phyloP scores from a whole-genome alignment of 148 eudicot genomes.

The Chenopodium suecicum region DNA sequence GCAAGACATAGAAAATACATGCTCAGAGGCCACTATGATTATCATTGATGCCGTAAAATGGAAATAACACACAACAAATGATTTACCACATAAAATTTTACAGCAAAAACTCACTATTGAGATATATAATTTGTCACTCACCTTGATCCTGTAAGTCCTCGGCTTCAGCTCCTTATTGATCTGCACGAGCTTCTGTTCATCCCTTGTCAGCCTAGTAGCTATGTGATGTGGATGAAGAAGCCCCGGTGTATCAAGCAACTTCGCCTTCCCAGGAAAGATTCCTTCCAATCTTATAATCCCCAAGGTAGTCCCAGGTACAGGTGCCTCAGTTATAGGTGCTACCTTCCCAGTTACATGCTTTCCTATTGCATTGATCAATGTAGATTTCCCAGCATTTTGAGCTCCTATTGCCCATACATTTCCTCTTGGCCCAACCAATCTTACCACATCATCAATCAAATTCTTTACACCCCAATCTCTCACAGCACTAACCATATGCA shows the following conservation, averaged over 20 bases:
- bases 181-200: slow-evolving; percentile 81
- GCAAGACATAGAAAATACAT: neutral
- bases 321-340: slow-evolving; percentile 79
- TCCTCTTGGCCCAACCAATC: slow-evolving; percentile 85
- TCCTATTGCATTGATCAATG: slow-evolving; percentile 86
- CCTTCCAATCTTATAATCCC: slow-evolving; percentile 91
- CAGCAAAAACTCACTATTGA: slow-evolving; percentile 10
- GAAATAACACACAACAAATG: neutral
- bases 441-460: slow-evolving; percentile 76
- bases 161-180: slow-evolving; percentile 87
- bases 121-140: slow-evolving; percentile 2
- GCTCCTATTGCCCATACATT: slow-evolving; percentile 97
- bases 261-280: slow-evolving; percentile 69
- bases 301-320: slow-evolving; percentile 91
- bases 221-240: slow-evolving; percentile 86
- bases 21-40: neutral
- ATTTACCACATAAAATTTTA: neutral
- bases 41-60: slow-evolving; percentile 7
- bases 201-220: slow-evolving; percentile 75
- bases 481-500: slow-evolving; percentile 90
- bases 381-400: slow-evolving; percentile 94
- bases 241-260: slow-evolving; percentile 95
- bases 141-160: slow-evolving; percentile 91
- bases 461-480: slow-evolving; percentile 84
- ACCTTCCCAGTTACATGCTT: slow-evolving; percentile 55